Conservation (phyloP, 768 basidiomycete genomes). For the Sporobolomyces phaffii region DNA sequence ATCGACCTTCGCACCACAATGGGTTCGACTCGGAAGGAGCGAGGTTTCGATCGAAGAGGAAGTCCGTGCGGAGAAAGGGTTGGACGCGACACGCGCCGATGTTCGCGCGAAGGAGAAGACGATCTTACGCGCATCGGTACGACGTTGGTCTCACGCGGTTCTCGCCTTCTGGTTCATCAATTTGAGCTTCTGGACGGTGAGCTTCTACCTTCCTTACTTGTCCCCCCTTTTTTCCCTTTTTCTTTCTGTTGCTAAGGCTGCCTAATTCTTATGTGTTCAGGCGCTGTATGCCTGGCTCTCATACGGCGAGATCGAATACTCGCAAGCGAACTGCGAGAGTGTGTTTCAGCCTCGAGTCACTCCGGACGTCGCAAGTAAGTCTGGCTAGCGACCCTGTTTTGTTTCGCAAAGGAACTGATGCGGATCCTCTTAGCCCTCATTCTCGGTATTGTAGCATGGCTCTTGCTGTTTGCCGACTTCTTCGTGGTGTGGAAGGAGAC, state of each 20-base stretch:
- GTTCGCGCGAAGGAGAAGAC: not conserved
- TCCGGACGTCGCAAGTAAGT: not conserved
- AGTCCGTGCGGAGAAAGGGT: not conserved
- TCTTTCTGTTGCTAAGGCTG: not conserved
- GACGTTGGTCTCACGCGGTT: not conserved
- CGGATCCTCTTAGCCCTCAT: no score
- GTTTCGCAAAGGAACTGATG: no score
- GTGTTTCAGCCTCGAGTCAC: not conserved
- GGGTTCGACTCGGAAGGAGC: not conserved
- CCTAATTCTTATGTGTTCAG: not conserved
- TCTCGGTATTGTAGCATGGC: slow-evolving; percentile 14
- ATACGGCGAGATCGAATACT: not conserved
- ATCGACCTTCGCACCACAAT: not conserved
- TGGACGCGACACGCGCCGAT: not conserved
- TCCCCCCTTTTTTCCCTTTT: not conserved
- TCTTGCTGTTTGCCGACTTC: not conserved
- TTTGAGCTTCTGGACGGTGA: not conserved
- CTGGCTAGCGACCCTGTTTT: not conserved
- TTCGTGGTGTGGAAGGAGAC: slow-evolving; percentile 1
- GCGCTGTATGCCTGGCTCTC: not conserved
- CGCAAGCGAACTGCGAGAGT: slow-evolving; percentile 12
- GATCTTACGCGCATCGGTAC: not conserved
- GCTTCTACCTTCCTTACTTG: no score
- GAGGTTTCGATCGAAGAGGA: not conserved
- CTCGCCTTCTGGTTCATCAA: not conserved